Base-by-base conservation (phyloP, 371 early-diverging fungal genomes). In the Mortierella sp. region DNA sequence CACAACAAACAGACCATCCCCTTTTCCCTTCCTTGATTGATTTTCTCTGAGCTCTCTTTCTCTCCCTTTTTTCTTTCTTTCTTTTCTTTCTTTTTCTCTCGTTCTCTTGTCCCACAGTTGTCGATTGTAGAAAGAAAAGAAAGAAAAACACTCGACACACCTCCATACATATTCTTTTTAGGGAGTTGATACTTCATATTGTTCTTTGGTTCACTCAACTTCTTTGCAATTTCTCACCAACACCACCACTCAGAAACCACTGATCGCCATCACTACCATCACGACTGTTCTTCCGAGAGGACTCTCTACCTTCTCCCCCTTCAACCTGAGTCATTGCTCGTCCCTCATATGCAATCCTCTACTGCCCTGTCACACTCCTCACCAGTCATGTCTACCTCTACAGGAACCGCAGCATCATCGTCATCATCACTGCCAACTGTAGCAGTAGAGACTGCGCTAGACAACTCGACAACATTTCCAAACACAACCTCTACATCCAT, bases 331-430 rank as follows among this genome's bases (percentile, higher is more conserved):
- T 47, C 58, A 43, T n/a, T 22, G 32, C n/a, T 47, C n/a, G n/a
- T 32, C 36, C n/a, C 32, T 33, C 64, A 11, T 47, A 38, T 62
- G 58, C 15, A 22, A 21, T 58, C 59, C 28, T 22, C 58, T 55
- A 55, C 55, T 55, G 55, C 67, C 41, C 38, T 45, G 24, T 32
- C 67, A 58, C 67, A 48, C n/a, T 38, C 65, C 33, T 52, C 65
- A 40, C 40, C 38, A 33, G 24, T 53, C 48, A 48, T 48, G 19
- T 6, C 48, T 6, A 57, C 53, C 33, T 24, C 21, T 9, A 24
- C 55, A 55, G 15, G 55, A 24, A 55, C 63, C 63, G 32, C 63
- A 55, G 32, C 21, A 38, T 60, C 60, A 36, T 15, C 8, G 19
- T 15, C 36, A 40, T 41, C 43, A 38, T 19, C 60, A 28, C 28